Conservation (phyloP, 2,329 filamentous ascomycete genomes). For the Xylariales sp. region DNA sequence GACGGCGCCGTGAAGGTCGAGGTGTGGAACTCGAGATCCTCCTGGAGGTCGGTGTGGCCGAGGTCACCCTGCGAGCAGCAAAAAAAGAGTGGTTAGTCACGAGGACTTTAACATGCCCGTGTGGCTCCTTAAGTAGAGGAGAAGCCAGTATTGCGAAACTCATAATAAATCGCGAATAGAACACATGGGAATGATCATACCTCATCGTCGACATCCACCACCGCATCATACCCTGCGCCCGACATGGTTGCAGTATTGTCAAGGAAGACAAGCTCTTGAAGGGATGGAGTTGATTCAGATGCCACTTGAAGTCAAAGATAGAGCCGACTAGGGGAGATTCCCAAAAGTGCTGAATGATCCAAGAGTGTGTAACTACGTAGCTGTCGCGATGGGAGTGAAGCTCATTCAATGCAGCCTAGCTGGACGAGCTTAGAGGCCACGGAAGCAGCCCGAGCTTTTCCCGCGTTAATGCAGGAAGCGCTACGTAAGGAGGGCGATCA, state of each 20-base stretch:
- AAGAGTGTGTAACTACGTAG: too few relatives aligned
- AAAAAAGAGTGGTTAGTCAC: too few relatives aligned
- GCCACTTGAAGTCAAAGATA: too few relatives aligned
- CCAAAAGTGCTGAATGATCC: too few relatives aligned
- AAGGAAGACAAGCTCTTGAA: background rate
- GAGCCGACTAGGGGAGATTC: too few relatives aligned
- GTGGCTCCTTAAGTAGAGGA: too few relatives aligned
- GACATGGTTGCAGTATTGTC: too few relatives aligned
- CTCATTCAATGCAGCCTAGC: conserved; percentile 1
- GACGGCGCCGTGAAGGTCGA: conserved; percentile 71
- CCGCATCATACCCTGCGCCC: conserved; percentile 90
- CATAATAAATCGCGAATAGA: too few relatives aligned
- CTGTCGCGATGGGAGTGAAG: conserved; percentile 2
- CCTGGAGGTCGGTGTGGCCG: conserved; percentile 95
- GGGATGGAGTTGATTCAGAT: background rate
- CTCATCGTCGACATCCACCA: conserved; percentile 96
- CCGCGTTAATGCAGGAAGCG: conserved; percentile 9
- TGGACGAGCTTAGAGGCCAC: conserved; percentile 15
- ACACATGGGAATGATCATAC: conserved; percentile 39
- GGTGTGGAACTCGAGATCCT: conserved; percentile 98
- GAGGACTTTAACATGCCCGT: conserved; percentile 10
- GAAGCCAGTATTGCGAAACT: too few relatives aligned
- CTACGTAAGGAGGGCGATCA: conserved; percentile 8
- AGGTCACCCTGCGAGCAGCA: conserved; percentile 71
- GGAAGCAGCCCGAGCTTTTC: conserved; percentile 23